Conservation (phyloP, 2,329 filamentous ascomycete genomes). For the Akanthomyces lecanii region DNA sequence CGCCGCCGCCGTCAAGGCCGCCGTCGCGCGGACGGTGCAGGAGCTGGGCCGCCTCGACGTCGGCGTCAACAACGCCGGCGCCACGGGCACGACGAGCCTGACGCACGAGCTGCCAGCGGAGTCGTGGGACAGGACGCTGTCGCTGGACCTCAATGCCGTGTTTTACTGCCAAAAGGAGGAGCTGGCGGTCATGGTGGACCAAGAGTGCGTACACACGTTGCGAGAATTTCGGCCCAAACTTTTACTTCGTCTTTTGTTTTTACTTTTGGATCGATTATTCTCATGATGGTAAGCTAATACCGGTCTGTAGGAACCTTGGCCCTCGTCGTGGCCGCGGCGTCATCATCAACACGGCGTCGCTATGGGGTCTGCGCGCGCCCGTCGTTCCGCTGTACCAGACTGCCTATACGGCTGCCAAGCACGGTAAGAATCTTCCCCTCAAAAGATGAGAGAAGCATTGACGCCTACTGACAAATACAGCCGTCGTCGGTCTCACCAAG, state of each 20-base stretch:
- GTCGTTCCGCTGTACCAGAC: background rate
- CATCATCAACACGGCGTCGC: constrained; percentile 51
- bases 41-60: constrained; percentile 52
- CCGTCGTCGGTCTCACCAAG: constrained; percentile 48
- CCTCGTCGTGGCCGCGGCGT: constrained; percentile 40
- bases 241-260: background rate
- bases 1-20: constrained; percentile 38
- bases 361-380: background rate
- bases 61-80: constrained; percentile 25
- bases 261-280: background rate
- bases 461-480: constrained; percentile 16
- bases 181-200: constrained; percentile 46
- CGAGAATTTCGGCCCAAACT: too few species aligned
- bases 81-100: constrained; percentile 52
- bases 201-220: constrained; percentile 34
- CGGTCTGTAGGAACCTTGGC: constrained; percentile 27
- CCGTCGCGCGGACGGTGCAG: constrained; percentile 37
- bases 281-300: too few species aligned
- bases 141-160: constrained; percentile 49
- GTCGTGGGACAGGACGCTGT: constrained; percentile 39
- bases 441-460: background rate
- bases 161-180: constrained; percentile 55
- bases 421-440: constrained; percentile 31
- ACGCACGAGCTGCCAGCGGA: constrained; percentile 44
- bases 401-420: constrained; percentile 50